phyloP scores from a whole-genome alignment of 306 rosid species.

The Prosopis cineraria region DNA sequence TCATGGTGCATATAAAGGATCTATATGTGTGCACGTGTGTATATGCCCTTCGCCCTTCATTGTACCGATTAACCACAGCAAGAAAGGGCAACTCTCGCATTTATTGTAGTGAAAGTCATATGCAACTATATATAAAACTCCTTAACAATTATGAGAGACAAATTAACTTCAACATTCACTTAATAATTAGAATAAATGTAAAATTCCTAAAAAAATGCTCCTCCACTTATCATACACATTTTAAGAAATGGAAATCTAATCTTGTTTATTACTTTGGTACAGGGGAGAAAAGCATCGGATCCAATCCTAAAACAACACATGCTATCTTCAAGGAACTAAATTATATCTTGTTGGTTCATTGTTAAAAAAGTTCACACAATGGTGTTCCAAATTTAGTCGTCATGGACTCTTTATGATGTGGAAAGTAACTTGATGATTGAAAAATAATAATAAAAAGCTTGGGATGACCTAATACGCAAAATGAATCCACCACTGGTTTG shows the following conservation, averaged over 20 bases:
- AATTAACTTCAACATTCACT: neutral
- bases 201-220: no score
- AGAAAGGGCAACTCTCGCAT: neutral
- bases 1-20: constrained; percentile 14
- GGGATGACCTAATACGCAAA: neutral
- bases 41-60: neutral
- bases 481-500: neutral
- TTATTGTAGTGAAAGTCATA: no score
- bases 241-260: no score
- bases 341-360: neutral
- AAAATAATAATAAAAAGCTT: neutral
- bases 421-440: neutral
- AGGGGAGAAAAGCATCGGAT: neutral
- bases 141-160: neutral
- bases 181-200: neutral
- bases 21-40: no score
- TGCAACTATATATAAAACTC: no score
- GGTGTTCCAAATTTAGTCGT: neutral
- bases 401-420: neutral
- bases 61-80: neutral
- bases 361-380: neutral
- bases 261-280: no score
- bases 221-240: neutral
- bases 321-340: neutral
- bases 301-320: neutral